Conservation (phyloP, 331 rosid species). For the Malus hybrid region DNA sequence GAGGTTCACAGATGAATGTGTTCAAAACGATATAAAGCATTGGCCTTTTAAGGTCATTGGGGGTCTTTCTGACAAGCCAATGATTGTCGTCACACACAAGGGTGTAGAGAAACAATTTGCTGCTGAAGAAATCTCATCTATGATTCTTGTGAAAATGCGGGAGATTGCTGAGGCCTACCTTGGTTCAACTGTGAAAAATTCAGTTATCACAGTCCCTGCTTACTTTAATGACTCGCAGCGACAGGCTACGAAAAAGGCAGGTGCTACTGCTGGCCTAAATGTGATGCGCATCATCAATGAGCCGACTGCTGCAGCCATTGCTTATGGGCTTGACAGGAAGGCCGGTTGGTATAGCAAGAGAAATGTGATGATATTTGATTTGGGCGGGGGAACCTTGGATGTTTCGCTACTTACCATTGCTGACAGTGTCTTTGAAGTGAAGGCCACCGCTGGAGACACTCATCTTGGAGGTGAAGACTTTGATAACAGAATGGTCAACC, state of each 20-base stretch:
- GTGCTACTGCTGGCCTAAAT: constrained; percentile 31
- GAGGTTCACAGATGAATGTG: constrained; percentile 23
- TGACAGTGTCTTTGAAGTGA: no score
- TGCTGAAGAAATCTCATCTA: neutral
- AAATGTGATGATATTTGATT: constrained; percentile 19
- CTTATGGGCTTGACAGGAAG: constrained; percentile 36
- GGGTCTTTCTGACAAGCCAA: constrained; percentile 2
- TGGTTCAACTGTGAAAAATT: no score
- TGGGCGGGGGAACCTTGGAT: neutral
- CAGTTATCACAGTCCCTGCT: no score
- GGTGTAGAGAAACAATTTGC: neutral
- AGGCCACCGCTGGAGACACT: neutral
- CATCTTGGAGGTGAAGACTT: neutral
- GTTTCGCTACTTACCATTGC: no score
- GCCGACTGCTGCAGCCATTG: constrained; percentile 48
- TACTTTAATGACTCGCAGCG: constrained; percentile 18
- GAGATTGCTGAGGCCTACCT: neutral
- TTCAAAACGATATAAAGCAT: constrained; percentile 32
- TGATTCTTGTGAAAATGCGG: neutral
- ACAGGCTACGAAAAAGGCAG: constrained; percentile 42
- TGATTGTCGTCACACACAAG: neutral
- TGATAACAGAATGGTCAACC: neutral
- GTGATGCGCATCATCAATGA: constrained; percentile 39
- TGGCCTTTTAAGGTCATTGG: constrained; percentile 45
- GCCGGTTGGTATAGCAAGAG: neutral